Conservation (phyloP, 495 filamentous ascomycete species). For the Cenococcum geophilum region DNA sequence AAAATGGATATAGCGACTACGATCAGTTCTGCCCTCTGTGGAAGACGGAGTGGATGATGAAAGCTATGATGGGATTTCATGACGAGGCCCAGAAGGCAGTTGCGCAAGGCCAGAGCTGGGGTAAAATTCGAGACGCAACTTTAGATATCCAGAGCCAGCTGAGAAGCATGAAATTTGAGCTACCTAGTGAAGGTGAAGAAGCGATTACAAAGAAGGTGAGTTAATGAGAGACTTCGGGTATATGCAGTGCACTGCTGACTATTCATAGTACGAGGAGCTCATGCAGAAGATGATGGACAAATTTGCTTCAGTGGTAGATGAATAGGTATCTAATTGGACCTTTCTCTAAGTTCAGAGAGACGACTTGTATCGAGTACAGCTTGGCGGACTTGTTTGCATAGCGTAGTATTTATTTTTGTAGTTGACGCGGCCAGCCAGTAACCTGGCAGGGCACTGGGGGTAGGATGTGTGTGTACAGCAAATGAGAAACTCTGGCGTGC, state of each 20-base stretch:
- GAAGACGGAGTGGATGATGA: conserved; percentile 99
- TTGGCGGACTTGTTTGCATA: conserved; percentile 17
- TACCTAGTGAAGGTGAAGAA: conserved; percentile 71
- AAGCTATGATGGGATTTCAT: conserved; percentile 93
- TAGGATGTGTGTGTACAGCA: not conserved
- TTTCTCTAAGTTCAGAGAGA: not conserved
- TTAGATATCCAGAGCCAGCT: conserved; percentile 75
- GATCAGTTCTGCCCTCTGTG: conserved; percentile 98
- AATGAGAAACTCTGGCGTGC: not conserved
- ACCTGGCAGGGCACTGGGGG: not conserved
- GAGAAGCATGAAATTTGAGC: conserved; percentile 92
- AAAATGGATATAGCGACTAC: conserved; percentile 98
- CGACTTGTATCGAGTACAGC: not conserved
- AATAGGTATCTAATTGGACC: conserved; percentile 49
- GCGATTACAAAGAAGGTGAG: conserved; percentile 69
- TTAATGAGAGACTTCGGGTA: not conserved
- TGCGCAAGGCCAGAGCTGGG: conserved; percentile 81
- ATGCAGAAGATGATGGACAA: conserved; percentile 88
- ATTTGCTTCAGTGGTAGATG: conserved; percentile 88
- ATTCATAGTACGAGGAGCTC: conserved; percentile 74
- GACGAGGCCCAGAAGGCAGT: conserved; percentile 96
- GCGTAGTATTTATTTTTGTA: conserved; percentile 12
- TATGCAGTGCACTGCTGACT: conserved; percentile 19
- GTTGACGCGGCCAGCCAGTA: not conserved
- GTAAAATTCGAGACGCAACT: conserved; percentile 85